Base-by-base conservation (phyloP, 306 rosid genomes). In the Vicia villosa region DNA sequence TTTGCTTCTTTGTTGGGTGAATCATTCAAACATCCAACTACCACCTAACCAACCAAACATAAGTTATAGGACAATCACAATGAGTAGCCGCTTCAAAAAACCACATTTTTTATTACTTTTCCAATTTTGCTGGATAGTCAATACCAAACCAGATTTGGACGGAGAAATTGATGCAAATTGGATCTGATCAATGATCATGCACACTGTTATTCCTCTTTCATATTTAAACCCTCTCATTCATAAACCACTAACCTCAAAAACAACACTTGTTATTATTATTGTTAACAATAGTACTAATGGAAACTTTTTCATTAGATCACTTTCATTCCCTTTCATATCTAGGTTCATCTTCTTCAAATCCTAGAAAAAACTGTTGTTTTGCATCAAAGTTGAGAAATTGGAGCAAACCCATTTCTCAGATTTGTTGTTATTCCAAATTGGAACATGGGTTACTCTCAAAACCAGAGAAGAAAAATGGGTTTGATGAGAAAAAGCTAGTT, bases 401-500 rank as follows among this genome's bases (percentile, higher is more conserved):
- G 80, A 77, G 69, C 72, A 70, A 60, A 42, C 80, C 83, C 20
- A 61, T 69, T 74, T 56, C 62, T 52, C 79, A 51, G 59, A 58
- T 87, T 58, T 66, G 70, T 75, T 86, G 87, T 69, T 86, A 77
- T 41, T 83, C 90, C 16, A 78, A 88, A 3, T 64, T 19, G 73
- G 91, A 83, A n/a, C 86, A 65, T 59, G 80, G 79, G 74, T 77
- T 80, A 14, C 75, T 82, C 51, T 85, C 95, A 9, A 75, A 58
- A 57, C 87, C 82, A 22, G 26, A 24, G 19, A 74, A 77, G 11
- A 77, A 63, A 74, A 15, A 72, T 16, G 91, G 63, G 8, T 8
- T 10, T 11, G 79, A 54, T n/a, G 78, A 78, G 38, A 63, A 37
- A 14, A 70, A 57, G 65, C 28, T 79, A n/a, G 41, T 49, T 59